Evolutionary conservation across 1,139 yeast species (phyloP).

Genomic region (Yamadazyma conglobata): DNA sequence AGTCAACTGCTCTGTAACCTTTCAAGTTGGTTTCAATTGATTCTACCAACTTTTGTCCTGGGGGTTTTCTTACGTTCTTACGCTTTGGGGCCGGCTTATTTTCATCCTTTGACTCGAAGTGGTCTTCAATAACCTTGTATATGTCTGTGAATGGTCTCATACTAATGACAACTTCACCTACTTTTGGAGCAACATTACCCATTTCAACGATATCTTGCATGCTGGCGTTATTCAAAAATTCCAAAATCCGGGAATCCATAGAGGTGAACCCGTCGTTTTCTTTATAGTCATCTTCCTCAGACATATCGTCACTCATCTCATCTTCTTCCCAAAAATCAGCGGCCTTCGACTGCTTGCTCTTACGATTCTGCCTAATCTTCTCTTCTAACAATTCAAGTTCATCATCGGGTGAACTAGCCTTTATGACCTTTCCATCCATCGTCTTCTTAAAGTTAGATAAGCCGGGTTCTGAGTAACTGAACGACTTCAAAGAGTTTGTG

Average conservation of each 20-base stretch:
- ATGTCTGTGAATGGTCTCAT: constrained; percentile 68
- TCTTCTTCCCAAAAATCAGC: constrained; percentile 32
- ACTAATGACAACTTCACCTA: constrained; percentile 58
- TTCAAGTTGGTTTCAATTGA: constrained; percentile 64
- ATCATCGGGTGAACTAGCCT: constrained; percentile 12
- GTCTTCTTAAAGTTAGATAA: constrained; percentile 11
- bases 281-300: constrained; percentile 36
- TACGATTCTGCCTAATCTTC: constrained; percentile 32
- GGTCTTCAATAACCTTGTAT: constrained; percentile 53
- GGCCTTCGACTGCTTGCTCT: constrained; percentile 17
- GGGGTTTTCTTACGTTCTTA: constrained; percentile 48
- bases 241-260: constrained; percentile 63
- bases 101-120: constrained; percentile 27
- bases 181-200: constrained; percentile 64
- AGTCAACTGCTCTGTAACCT: constrained; percentile 93
- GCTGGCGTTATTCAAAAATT: constrained; percentile 76
- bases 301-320: constrained; percentile 37
- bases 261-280: constrained; percentile 42
- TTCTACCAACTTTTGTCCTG: constrained; percentile 76
- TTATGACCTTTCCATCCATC: constrained; percentile 11
- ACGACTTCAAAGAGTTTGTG: constrained; percentile 9
- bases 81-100: constrained; percentile 27
- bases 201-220: constrained; percentile 76
- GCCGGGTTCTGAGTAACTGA: constrained; percentile 9
- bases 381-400: constrained; percentile 42